Evolutionary conservation across 805 yeast species (phyloP).

Genomic region (Nakazawaea populi): DNA sequence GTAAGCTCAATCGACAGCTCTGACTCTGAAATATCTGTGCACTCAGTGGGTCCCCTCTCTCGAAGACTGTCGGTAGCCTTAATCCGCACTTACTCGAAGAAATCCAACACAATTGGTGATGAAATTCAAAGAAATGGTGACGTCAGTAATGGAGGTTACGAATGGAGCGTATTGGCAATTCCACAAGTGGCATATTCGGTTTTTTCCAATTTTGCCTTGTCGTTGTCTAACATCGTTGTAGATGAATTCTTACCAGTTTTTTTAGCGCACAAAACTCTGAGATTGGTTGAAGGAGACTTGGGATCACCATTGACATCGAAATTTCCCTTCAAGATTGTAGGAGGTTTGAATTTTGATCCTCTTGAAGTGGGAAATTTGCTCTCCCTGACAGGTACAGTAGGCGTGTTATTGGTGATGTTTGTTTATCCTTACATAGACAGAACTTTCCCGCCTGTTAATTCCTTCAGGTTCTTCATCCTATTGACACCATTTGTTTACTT

Average conservation of each 20-base stretch:
- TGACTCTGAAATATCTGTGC: constrained; percentile 7
- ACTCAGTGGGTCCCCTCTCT: constrained; percentile 9
- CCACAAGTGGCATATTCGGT: constrained; percentile 10
- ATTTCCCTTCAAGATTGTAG: constrained; percentile 44
- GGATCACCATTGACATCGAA: constrained; percentile 10
- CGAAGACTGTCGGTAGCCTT: constrained; percentile 10
- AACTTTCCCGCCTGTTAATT: constrained; percentile 35
- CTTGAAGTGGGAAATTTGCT: constrained; percentile 43
- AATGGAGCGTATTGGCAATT: constrained; percentile 15
- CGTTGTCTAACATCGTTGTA: constrained; percentile 43
- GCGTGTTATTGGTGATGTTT: constrained; percentile 42
- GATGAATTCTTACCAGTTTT: constrained; percentile 53
- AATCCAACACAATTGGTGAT: not conserved
- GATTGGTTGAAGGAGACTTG: constrained; percentile 1
- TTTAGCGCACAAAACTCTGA: constrained; percentile 17
- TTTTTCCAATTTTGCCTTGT: constrained; percentile 32
- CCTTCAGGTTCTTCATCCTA: constrained; percentile 34
- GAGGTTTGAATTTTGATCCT: constrained; percentile 47
- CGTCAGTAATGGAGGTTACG: not conserved
- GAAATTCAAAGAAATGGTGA: not conserved
- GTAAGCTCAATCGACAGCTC: not conserved
- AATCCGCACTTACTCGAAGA: constrained; percentile 6
- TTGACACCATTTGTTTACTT: constrained; percentile 41
- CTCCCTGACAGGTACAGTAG: constrained; percentile 48
- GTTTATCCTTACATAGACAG: constrained; percentile 49